Conservation (phyloP, 805 yeast species). For the Naumovozyma castellii region DNA sequence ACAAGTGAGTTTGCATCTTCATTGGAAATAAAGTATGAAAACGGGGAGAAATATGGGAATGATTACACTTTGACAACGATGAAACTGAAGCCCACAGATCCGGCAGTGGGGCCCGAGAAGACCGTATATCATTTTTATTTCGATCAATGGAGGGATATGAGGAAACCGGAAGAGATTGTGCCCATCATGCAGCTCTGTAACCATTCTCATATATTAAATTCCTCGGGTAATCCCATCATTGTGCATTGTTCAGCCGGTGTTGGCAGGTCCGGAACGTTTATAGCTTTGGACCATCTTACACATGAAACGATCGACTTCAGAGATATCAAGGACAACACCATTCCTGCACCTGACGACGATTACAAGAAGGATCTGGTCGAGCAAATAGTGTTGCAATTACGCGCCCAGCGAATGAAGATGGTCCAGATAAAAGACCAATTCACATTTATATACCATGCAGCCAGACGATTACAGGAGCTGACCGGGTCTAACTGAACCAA, state of each 20-base stretch:
- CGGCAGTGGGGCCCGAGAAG: conserved; percentile 34
- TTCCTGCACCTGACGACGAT: not conserved
- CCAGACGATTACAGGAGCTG: conserved; percentile 11
- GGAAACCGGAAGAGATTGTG: conserved; percentile 40
- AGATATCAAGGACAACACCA: not conserved
- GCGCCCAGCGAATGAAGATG: conserved; percentile 30
- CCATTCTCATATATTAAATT: conserved; percentile 25
- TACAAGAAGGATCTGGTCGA: conserved; percentile 27
- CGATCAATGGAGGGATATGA: conserved; percentile 78
- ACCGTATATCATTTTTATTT: conserved; percentile 57
- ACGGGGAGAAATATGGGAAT: conserved; percentile 14
- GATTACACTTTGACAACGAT: conserved; percentile 21
- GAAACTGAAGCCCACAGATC: conserved; percentile 11
- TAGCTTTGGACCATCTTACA: conserved; percentile 37
- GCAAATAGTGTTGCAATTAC: conserved; percentile 26
- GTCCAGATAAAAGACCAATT: conserved; percentile 30
- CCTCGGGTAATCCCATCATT: conserved; percentile 41
- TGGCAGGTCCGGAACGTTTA: conserved; percentile 89
- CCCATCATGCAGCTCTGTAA: conserved; percentile 27
- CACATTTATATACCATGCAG: conserved; percentile 28
- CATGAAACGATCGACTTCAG: conserved; percentile 23
- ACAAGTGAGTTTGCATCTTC: conserved; percentile 15
- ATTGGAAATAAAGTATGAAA: conserved; percentile 14
- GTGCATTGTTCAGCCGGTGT: conserved; percentile 97
- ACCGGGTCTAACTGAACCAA: conserved; percentile 38